phyloP scores from a whole-genome alignment of 73 alveolate species.

The Tetrahymena thermophila region DNA sequence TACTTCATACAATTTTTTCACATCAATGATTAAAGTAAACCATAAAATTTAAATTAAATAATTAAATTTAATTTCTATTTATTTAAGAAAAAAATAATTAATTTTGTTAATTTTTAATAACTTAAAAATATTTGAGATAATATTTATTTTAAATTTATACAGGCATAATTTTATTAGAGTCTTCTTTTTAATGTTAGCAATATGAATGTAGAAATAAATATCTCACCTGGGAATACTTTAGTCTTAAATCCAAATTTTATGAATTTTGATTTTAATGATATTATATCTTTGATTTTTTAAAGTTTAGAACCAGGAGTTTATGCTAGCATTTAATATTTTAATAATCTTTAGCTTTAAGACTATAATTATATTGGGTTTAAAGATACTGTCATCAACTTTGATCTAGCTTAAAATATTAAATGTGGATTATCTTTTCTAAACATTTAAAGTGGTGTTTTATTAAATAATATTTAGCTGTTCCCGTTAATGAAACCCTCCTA shows the following conservation, averaged over 20 bases:
- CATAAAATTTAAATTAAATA: too few relatives aligned
- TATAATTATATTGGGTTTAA: background rate
- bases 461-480: background rate
- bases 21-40: background rate
- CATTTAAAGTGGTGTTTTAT: background rate
- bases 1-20: background rate
- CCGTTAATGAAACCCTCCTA: background rate
- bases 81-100: too few relatives aligned
- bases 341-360: background rate
- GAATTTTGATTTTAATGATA: background rate
- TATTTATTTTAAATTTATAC: too few relatives aligned
- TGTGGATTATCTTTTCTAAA: background rate
- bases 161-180: too few relatives aligned
- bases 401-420: background rate
- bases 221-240: background rate
- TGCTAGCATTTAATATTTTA: background rate
- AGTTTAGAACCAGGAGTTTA: background rate
- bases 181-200: background rate
- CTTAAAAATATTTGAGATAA: too few relatives aligned
- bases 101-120: too few relatives aligned
- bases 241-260: background rate
- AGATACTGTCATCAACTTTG: background rate
- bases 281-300: background rate
- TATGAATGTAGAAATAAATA: background rate
- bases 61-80: too few relatives aligned